phyloP scores from a whole-genome alignment of 805 yeast genomes.

The Wickerhamiella dianesei region DNA sequence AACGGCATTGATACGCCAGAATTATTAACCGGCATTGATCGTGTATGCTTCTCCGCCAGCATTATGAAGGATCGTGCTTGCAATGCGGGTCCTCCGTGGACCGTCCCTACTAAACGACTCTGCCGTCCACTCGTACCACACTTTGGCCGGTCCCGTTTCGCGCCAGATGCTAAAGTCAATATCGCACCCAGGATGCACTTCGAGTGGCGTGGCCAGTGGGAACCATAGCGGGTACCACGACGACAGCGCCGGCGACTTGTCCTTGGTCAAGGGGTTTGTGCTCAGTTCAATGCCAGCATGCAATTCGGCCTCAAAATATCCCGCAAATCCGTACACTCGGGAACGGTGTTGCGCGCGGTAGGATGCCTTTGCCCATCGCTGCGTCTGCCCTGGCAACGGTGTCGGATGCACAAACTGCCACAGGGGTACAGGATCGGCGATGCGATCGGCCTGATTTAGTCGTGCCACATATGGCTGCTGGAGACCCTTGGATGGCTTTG shows the following conservation, averaged over 20 bases:
- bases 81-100: slow-evolving; percentile 17
- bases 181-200: slow-evolving; percentile 41
- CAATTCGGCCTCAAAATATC: slow-evolving; percentile 60
- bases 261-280: slow-evolving; percentile 31
- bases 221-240: slow-evolving; percentile 63
- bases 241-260: slow-evolving; percentile 31
- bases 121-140: slow-evolving; percentile 55
- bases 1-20: neutral
- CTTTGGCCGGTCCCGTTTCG: slow-evolving; percentile 28
- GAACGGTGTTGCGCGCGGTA: slow-evolving; percentile 38
- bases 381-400: slow-evolving; percentile 11
- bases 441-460: slow-evolving; percentile 29
- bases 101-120: slow-evolving; percentile 7
- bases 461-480: slow-evolving; percentile 35
- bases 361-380: slow-evolving; percentile 22
- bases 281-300: slow-evolving; percentile 45
- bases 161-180: slow-evolving; percentile 41
- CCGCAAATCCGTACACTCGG: slow-evolving; percentile 58
- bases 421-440: slow-evolving; percentile 34
- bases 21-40: slow-evolving; percentile 1
- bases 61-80: slow-evolving; percentile 22
- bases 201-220: slow-evolving; percentile 43
- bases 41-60: slow-evolving; percentile 16
- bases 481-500: slow-evolving; percentile 7
- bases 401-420: slow-evolving; percentile 55